Evolutionary conservation across 1,284 basidiomycete species (phyloP).

Genomic region (Irpex sp.): DNA sequence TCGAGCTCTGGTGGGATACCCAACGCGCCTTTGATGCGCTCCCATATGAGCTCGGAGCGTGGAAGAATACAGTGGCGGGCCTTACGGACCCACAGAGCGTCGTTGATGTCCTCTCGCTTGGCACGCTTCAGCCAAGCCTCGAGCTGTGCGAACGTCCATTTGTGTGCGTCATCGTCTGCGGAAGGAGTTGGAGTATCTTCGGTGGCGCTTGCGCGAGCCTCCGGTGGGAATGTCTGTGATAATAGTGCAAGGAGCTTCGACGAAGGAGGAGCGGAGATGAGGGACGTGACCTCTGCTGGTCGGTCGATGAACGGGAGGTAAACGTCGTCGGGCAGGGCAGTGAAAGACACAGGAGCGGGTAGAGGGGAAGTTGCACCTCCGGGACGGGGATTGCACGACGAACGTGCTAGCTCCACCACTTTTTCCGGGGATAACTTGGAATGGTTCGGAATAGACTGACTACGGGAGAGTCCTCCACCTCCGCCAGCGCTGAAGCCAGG

Average conservation of each 20-base stretch:
- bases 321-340: constrained; percentile 60
- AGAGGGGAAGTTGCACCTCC: constrained; percentile 13
- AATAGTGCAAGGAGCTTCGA: constrained; percentile 64
- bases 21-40: constrained; percentile 71
- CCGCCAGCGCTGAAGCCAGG: constrained; percentile 11
- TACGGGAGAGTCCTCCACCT: constrained; percentile 5
- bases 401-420: constrained; percentile 58
- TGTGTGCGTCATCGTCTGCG: constrained; percentile 39
- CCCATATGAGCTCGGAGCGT: constrained; percentile 79
- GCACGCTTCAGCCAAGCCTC: constrained; percentile 54
- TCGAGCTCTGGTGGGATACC: constrained; percentile 76
- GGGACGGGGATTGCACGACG: constrained; percentile 45
- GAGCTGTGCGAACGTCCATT: constrained; percentile 57
- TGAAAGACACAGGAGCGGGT: constrained; percentile 51
- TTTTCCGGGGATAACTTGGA: constrained; percentile 54
- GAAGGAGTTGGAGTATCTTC: constrained; percentile 18
- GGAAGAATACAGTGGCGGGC: constrained; percentile 61
- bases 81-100: constrained; percentile 57
- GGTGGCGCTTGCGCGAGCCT: constrained; percentile 20
- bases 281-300: constrained; percentile 53
- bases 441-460: constrained; percentile 21
- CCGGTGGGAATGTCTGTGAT: constrained; percentile 54
- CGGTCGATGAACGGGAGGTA: constrained; percentile 75
- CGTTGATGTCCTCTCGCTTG: constrained; percentile 52
- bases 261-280: constrained; percentile 58